Conservation (phyloP, 164 flowering plant genomes). For the Platanus orientalis region DNA sequence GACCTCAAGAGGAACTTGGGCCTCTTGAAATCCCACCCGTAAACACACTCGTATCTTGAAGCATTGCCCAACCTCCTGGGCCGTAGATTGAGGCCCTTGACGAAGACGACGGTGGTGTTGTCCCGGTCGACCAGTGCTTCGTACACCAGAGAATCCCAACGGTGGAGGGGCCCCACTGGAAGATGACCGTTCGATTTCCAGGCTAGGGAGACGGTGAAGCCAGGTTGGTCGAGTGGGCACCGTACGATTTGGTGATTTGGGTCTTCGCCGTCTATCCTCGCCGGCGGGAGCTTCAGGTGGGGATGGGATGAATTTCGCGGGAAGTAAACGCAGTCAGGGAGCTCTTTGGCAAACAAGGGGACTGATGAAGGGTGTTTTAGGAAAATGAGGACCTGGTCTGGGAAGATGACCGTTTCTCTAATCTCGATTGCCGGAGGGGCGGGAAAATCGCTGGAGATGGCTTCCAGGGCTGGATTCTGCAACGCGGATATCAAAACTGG, state of each 20-base stretch:
- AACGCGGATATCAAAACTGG: constrained; percentile 38
- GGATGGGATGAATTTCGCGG: constrained; percentile 28
- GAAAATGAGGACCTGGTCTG: constrained; percentile 64
- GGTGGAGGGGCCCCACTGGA: constrained; percentile 26
- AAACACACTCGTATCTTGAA: constrained; percentile 46
- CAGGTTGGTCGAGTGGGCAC: constrained; percentile 47
- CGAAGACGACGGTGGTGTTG: constrained; percentile 51
- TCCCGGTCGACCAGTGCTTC: constrained; percentile 56
- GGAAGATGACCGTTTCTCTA: constrained; percentile 51
- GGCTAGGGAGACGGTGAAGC: constrained; percentile 26
- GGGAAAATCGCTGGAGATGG: constrained; percentile 26
- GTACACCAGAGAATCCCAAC: constrained; percentile 58
- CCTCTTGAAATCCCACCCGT: constrained; percentile 51
- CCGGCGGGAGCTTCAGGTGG: constrained; percentile 32
- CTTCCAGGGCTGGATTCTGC: constrained; percentile 25
- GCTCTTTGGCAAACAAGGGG: constrained; percentile 35
- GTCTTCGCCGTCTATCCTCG: constrained; percentile 18
- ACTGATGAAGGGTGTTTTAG: constrained; percentile 48
- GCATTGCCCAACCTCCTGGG: constrained; percentile 34
- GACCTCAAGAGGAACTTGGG: constrained; percentile 29
- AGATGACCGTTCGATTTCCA: constrained; percentile 25
- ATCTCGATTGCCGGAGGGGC: constrained; percentile 20
- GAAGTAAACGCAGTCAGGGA: constrained; percentile 40
- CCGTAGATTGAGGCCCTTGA: constrained; percentile 66
- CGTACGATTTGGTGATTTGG: constrained; percentile 43